Evolutionary conservation across 345 rosid species (phyloP), one percentile per base, ranked within the genome.

Genomic region (Eucalyptus grandis): DNA sequence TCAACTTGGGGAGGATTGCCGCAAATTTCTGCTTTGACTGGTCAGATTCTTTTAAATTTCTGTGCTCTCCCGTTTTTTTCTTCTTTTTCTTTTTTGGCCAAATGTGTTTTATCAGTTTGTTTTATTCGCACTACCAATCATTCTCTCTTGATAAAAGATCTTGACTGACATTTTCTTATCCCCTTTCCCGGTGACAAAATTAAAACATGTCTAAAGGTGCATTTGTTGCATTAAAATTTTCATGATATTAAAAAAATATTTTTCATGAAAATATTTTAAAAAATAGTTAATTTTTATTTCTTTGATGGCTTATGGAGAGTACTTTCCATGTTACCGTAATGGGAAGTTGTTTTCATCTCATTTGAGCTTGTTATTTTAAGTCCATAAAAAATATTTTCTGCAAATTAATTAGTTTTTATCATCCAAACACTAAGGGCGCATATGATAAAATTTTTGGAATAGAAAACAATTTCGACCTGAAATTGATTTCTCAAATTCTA

Each of bases 391-490:
- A 9, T 1, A 5, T 9, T 56, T 56, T 56, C 3, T 2, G 0
- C 27, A 11, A 56, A 56, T 56, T 9, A 56, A 56, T 24, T 56
- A 24, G 30, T 10, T 56, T 56, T 56, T 10, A 9, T 56, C 62
- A 22, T 56, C 1, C 6, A 56, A 24, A 56, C 56, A 53, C 9
- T 53, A 50, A 50, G 8, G 19, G 19, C 0, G 1, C 2, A 0
- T 19, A 15, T 15, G 0, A 50, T 50, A 2, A 50, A 50, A 1
- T 1, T 50, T 50, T 0, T 15, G 0, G 53, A 50, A 50, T 3
- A 15, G 0, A 50, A 50, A 50, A 50, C 1, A 50, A 6, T 50
- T 15, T 1, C 1, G 0, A 3, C 53, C 8, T 6, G 0, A 50
- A 50, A 50, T 50, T 15, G 19, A 50, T 50, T 50, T 50, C 19